Base-by-base conservation (phyloP, 2,329 filamentous ascomycete species). In the Alternaria longipes region DNA sequence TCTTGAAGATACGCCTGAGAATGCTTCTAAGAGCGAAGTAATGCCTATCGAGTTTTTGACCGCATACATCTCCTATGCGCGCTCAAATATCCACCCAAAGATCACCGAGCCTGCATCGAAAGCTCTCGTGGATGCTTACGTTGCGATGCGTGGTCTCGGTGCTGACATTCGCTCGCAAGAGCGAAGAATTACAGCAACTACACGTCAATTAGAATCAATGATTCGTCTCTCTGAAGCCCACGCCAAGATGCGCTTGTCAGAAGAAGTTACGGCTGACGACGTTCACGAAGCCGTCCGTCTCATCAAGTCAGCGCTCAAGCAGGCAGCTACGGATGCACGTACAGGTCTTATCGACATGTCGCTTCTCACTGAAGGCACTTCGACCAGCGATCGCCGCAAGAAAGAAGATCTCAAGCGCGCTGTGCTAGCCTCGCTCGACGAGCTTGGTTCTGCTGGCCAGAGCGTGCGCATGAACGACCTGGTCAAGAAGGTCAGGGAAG, bases 311-410 rank as follows among this genome's bases (percentile, higher is more conserved):
- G 95, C 96, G 1, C 88, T 99, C 74, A 98, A 98, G 84, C 96
- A 97, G 66, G 92, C 94, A 0, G 95, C 95, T n/a, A 99, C 96
- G 0, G 96, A 99, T 77, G 83, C 92, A 0, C 86, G 97, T 70
- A 92, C 90, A 0, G 95, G 95, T 56, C 85, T 97, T 59, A 98
- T 99, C 73, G 95, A 99, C 77, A 98, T 99, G 95, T 91, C 91
- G 57, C 84, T 99, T 50, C 84, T 99, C 64, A 97, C 94, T 0
- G 95, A 98, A 75, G 95, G 95, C n/a, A 96, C 92, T 2, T 93
- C 91, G 70, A 89, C 93, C 0, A 89, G 89, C n/a, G 95, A 98
- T 78, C 85, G 95, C 52, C 89, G 92, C 75, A 85, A 92, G 66
- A 91, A 90, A 75, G 89, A 91, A 40, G 94, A 97, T 77, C 82